Percentiles rank a stretch among this genome's conserved stretches.
These are phyloP conservation scores for Auriscalpium vulgare DNA, from an alignment of 768 basidiomycete genomes.

Conservation along the genomic window DNA sequence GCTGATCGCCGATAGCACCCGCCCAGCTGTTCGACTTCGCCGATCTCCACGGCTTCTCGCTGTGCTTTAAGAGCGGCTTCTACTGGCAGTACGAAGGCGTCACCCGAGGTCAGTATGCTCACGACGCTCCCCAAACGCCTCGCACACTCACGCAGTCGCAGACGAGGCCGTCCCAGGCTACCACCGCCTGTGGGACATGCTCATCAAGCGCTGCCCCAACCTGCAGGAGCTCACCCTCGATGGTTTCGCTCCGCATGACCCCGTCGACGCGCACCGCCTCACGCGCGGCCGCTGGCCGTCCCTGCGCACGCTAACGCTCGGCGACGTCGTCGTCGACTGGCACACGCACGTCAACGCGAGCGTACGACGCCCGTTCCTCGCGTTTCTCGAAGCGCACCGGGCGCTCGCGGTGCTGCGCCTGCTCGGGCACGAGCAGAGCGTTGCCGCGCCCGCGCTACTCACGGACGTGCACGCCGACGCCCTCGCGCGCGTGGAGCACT, in stretches of 20 bases:
- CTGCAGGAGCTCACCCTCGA: constrained; percentile 58
- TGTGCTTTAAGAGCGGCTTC: constrained; percentile 53
- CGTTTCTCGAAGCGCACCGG: constrained; percentile 62
- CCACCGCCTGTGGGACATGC: constrained; percentile 61
- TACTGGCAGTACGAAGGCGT: constrained; percentile 52
- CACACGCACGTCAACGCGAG: constrained; percentile 26
- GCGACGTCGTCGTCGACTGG: constrained; percentile 61
- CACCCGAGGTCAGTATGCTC: constrained; percentile 42
- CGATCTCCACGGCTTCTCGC: constrained; percentile 52
- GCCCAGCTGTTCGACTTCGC: constrained; percentile 61
- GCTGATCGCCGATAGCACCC: neutral
- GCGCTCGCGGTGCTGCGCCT: constrained; percentile 41
- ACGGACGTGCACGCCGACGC: constrained; percentile 17
- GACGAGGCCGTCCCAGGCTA: constrained; percentile 40
- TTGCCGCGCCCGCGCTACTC: constrained; percentile 8
- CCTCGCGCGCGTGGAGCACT: constrained; percentile 31
- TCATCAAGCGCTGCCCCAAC: constrained; percentile 53
- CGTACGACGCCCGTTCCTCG: constrained; percentile 47
- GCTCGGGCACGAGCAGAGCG: constrained; percentile 26
- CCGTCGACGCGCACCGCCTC: constrained; percentile 48
- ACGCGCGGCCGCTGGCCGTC: constrained; percentile 60
- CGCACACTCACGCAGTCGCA: constrained; percentile 18
- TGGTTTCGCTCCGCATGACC: constrained; percentile 40
- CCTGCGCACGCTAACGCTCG: constrained; percentile 50
- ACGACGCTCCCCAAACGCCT: neutral